Base-by-base conservation (phyloP, 2,329 filamentous ascomycete species). In the Talaromyces piceae region DNA sequence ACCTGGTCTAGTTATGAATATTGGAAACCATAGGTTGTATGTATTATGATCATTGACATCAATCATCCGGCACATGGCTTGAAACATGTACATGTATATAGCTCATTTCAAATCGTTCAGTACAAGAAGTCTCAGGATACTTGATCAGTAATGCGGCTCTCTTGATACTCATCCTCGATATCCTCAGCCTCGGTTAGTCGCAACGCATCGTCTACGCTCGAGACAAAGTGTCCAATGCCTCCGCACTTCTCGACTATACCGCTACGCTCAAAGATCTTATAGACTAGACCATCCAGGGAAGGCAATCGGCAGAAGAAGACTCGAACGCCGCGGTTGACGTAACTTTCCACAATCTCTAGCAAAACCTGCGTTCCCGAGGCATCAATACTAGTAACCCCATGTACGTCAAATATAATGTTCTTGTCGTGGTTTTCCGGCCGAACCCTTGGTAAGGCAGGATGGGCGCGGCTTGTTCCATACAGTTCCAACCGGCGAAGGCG, bases 401-500 rank as follows among this genome's bases (percentile, higher is more conserved):
- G 91, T 6, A 97, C 90, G 65, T 98, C 93, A 62, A 98, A 97
- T 56, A 98, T 90, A 67, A 98, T 78, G 63, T 95, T 96, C 59
- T 83, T 81, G 66, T 96, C 96, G 61, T 88, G 84, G 54, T 91
- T 86, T n/a, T 83, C 79, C 23, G 79, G 75, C 4, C 91, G 80
- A 12, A 95, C 77, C 2, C 87, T 80, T 0, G 93, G 93, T 16
- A 96, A 76, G 0, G 91, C 91, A 0, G 93, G 93, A 61, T 97
- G 93, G 0, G 88, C 89, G 49, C 80, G 76, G 43, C 77, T 84
- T 0, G 89, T 91, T n/a, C 93, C 93, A 63, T 97, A 95, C 20
- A 90, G 79, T 68, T 97, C 93, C 1, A 98, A 77, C 5, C 93
- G 77, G 5, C 87, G 79, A 9, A 98, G 77, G 3, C 93, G 80